Conservation (phyloP, 768 basidiomycete species). For the Hericium rajendrae region DNA sequence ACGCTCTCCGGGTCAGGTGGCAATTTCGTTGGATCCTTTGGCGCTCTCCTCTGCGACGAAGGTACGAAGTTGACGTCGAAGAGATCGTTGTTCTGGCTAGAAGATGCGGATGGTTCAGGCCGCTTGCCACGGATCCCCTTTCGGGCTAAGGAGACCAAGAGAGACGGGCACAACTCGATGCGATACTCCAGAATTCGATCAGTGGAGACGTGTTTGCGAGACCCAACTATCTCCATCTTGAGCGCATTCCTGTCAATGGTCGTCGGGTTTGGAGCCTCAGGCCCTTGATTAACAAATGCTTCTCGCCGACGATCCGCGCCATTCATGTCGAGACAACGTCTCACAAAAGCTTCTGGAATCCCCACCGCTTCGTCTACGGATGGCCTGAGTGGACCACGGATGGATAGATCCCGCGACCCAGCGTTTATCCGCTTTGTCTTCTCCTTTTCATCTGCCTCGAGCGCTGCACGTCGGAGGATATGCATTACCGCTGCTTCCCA, state of each 20-base stretch:
- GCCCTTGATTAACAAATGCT: slow-evolving; percentile 10
- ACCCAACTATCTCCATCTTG: slow-evolving; percentile 57
- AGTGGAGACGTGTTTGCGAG: slow-evolving; percentile 57
- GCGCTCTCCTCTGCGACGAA: slow-evolving; percentile 5
- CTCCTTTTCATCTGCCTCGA: slow-evolving; percentile 19
- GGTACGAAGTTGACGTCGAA: slow-evolving; percentile 31
- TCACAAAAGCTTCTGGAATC: slow-evolving; percentile 35
- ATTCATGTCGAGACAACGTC: slow-evolving; percentile 39
- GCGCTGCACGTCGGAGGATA: slow-evolving; percentile 50
- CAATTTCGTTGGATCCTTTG: slow-evolving; percentile 26
- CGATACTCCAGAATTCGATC: slow-evolving; percentile 69
- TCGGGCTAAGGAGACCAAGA: slow-evolving; percentile 54
- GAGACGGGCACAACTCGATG: slow-evolving; percentile 57
- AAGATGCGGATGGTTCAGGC: slow-evolving; percentile 30
- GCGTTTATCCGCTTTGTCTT: background rate
- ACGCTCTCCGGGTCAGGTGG: slow-evolving; percentile 41
- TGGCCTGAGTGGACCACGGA: background rate
- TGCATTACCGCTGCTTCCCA: slow-evolving; percentile 68
- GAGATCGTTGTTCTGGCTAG: slow-evolving; percentile 41
- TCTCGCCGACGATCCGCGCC: slow-evolving; percentile 16
- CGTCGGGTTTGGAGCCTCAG: background rate
- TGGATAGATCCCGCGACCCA: background rate
- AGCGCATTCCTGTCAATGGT: slow-evolving; percentile 28
- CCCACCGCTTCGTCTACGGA: slow-evolving; percentile 10
- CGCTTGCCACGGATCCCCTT: slow-evolving; percentile 56